These are phyloP conservation scores for Lenwebbia sp. DNA, from an alignment of 345 rosid species.

Conservation along the genomic window DNA sequence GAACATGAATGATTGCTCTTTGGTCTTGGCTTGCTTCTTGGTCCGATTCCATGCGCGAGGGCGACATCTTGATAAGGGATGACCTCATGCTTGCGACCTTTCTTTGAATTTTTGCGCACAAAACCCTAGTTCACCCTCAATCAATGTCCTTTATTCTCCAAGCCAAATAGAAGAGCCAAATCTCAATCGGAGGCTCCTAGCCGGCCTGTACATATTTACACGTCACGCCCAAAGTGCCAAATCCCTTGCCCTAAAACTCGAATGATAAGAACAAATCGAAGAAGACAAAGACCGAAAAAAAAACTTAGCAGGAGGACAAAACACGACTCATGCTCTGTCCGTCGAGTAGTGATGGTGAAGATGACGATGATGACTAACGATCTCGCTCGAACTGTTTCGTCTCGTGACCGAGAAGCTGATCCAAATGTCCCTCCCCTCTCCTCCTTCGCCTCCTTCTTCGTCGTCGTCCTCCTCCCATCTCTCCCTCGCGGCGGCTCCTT, in stretches of 20 bases:
- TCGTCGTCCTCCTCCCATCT: background rate
- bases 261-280: background rate
- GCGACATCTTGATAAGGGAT: background rate
- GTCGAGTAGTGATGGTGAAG: background rate
- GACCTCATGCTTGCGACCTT: background rate
- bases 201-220: background rate
- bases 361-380: background rate
- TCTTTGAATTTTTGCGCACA: background rate
- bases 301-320: background rate
- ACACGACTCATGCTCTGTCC: background rate
- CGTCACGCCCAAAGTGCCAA: background rate
- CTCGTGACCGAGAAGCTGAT: constrained; percentile 28
- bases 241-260: background rate
- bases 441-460: background rate
- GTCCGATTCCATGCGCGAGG: background rate
- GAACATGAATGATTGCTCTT: background rate
- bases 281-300: background rate
- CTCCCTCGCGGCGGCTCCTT: constrained; percentile 12
- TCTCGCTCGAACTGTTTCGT: background rate
- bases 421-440: too few relatives aligned
- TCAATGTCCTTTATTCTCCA: background rate
- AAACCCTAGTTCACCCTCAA: background rate
- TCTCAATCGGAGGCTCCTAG: background rate
- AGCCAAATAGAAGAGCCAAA: background rate
- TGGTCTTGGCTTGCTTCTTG: background rate